Evolutionary conservation across 2,329 filamentous ascomycete genomes (phyloP).

Genomic region (Sporothrix mexicana): DNA sequence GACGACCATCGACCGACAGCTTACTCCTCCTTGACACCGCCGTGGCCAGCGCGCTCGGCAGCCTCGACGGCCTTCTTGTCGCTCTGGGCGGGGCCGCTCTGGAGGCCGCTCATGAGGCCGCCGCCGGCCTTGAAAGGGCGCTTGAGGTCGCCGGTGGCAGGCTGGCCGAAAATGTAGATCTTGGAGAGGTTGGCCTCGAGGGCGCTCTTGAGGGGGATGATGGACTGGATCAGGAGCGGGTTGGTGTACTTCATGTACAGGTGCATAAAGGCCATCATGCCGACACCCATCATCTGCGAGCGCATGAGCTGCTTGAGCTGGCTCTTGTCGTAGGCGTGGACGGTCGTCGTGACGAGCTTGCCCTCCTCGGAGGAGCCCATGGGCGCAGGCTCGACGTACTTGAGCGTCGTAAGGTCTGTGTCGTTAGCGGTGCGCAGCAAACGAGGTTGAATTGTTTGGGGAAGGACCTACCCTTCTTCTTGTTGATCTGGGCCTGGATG

Average conservation of each 20-base stretch:
- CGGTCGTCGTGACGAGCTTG: conserved; percentile 94
- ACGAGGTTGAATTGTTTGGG: too few species aligned
- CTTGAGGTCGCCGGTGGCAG: conserved; percentile 89
- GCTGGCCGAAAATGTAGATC: conserved; percentile 88
- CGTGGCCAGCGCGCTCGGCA: conserved; percentile 75
- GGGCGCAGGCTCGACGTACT: conserved; percentile 95
- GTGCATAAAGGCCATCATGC: conserved; percentile 99
- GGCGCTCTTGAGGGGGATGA: conserved; percentile 95
- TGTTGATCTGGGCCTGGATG: conserved; percentile 83
- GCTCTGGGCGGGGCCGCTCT: conserved; percentile 77
- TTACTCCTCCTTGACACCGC: conserved; percentile 75
- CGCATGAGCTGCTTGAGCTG: conserved; percentile 88
- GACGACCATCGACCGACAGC: neutral
- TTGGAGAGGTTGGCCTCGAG: conserved; percentile 96
- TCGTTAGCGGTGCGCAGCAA: neutral
- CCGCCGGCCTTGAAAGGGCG: conserved; percentile 88
- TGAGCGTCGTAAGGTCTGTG: conserved; percentile 86
- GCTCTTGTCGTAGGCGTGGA: conserved; percentile 89
- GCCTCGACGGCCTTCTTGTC: conserved; percentile 89
- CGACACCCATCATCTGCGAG: conserved; percentile 91
- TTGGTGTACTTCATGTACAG: conserved; percentile 99
- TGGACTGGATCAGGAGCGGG: conserved; percentile 96
- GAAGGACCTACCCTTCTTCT: conserved; percentile 80
- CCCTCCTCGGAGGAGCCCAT: conserved; percentile 94
- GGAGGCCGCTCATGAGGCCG: conserved; percentile 81